These are phyloP conservation scores for Sclerotinia spermophila DNA, from an alignment of 2,329 filamentous ascomycete genomes.

Conservation along the genomic window DNA sequence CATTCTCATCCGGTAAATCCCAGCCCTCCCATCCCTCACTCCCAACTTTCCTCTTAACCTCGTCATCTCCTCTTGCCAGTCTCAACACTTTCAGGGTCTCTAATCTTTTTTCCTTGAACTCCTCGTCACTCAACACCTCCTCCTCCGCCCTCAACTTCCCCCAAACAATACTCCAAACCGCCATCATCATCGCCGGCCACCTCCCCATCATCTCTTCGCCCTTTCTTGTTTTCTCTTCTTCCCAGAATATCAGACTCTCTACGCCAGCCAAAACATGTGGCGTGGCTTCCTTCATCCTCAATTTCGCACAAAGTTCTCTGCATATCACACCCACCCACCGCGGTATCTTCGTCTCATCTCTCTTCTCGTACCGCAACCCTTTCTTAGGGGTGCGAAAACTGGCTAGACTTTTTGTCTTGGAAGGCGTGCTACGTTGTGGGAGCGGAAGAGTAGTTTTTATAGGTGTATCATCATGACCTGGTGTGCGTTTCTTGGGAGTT, in stretches of 20 bases:
- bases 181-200: constrained; percentile 53
- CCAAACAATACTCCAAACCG: constrained; percentile 58
- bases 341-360: constrained; percentile 42
- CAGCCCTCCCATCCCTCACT: constrained; percentile 51
- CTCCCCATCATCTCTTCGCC: constrained; percentile 44
- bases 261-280: constrained; percentile 74
- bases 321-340: constrained; percentile 69
- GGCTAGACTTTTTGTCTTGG: constrained; percentile 45
- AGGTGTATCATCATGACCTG: constrained; percentile 15
- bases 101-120: constrained; percentile 47
- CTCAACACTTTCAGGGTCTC: constrained; percentile 46
- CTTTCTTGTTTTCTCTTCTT: constrained; percentile 15
- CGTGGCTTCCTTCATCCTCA: constrained; percentile 58
- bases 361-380: constrained; percentile 26
- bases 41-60: constrained; percentile 42
- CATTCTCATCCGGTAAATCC: constrained; percentile 42
- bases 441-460: constrained; percentile 17
- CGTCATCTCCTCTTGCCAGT: constrained; percentile 40
- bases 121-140: constrained; percentile 36
- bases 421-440: constrained; percentile 41
- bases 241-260: constrained; percentile 46
- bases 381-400: constrained; percentile 36
- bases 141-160: constrained; percentile 43
- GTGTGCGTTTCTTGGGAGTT: constrained; percentile 11
- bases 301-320: constrained; percentile 59